A percentile compares a stretch with the other conserved stretches of the same genome.
These are phyloP conservation scores for Acer yangbiense DNA, from an alignment of 345 rosid genomes.

Conservation along the genomic window DNA sequence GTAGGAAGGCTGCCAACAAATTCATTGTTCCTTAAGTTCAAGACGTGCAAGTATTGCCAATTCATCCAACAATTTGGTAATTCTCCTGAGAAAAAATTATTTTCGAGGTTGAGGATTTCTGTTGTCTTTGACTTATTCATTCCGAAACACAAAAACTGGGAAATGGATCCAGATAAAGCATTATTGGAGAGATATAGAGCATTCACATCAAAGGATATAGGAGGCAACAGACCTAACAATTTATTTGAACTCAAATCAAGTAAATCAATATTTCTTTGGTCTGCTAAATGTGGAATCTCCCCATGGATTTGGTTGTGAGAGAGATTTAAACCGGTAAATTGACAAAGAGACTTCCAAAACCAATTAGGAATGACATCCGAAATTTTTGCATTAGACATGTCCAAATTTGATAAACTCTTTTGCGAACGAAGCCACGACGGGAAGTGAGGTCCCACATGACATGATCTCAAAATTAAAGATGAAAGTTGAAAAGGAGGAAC, in stretches of 20 bases:
- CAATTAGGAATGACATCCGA: too few species aligned
- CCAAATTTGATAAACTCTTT: too few species aligned
- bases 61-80: not conserved
- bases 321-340: too few species aligned
- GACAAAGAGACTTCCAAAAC: too few species aligned
- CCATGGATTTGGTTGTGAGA: not conserved
- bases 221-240: not conserved
- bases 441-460: too few species aligned
- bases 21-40: constrained; percentile 23
- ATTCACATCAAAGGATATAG: not conserved
- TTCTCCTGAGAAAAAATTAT: not conserved
- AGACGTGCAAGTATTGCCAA: constrained; percentile 3
- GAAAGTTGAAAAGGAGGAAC: too few species aligned
- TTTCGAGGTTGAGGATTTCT: not conserved
- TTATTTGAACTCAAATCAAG: not conserved
- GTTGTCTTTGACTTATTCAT: not conserved
- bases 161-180: not conserved
- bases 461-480: too few species aligned
- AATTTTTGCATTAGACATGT: too few species aligned
- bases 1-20: constrained; percentile 23
- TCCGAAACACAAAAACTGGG: not conserved
- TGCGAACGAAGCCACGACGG: too few species aligned
- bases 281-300: not conserved
- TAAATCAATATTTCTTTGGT: not conserved
- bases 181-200: not conserved